These are phyloP conservation scores for Spizellomyces sp. DNA, from an alignment of 192 early-diverging fungal species.

Conservation along the genomic window DNA sequence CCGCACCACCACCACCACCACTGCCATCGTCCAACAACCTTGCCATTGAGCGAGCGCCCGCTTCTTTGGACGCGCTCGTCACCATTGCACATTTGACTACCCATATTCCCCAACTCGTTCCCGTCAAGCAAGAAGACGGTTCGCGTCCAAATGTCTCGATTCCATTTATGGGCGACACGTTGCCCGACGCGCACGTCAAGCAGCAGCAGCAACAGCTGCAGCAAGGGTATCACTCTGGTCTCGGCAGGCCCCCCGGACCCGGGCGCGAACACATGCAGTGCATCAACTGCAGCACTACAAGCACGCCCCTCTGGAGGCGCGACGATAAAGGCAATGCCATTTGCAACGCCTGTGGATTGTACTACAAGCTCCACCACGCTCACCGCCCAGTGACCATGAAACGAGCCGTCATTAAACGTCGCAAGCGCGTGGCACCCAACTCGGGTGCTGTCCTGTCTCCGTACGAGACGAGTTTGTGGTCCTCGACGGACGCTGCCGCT, in stretches of 20 bases:
- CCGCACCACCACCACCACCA: background rate
- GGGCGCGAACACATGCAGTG: constrained; percentile 43
- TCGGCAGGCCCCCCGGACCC: constrained; percentile 3
- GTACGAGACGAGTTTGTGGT: background rate
- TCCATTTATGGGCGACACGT: background rate
- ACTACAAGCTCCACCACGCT: constrained; percentile 79
- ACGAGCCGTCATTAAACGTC: constrained; percentile 66
- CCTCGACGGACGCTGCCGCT: no score
- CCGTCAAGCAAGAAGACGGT: background rate
- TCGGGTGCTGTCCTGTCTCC: background rate
- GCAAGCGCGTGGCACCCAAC: constrained; percentile 22
- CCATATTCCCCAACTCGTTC: background rate
- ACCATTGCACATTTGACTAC: background rate
- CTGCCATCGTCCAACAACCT: background rate
- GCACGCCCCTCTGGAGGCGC: constrained; percentile 54
- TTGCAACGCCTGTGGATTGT: constrained; percentile 93
- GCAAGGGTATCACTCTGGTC: background rate
- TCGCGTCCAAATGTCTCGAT: background rate
- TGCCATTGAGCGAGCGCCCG: no score
- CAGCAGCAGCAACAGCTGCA: background rate
- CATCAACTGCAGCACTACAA: constrained; percentile 48
- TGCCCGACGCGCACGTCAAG: background rate
- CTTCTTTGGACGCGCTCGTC: no score
- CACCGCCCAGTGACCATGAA: constrained; percentile 76
- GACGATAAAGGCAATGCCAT: constrained; percentile 62